phyloP scores from a whole-genome alignment of 441 rosid species.

The Aleurites moluccanus region DNA sequence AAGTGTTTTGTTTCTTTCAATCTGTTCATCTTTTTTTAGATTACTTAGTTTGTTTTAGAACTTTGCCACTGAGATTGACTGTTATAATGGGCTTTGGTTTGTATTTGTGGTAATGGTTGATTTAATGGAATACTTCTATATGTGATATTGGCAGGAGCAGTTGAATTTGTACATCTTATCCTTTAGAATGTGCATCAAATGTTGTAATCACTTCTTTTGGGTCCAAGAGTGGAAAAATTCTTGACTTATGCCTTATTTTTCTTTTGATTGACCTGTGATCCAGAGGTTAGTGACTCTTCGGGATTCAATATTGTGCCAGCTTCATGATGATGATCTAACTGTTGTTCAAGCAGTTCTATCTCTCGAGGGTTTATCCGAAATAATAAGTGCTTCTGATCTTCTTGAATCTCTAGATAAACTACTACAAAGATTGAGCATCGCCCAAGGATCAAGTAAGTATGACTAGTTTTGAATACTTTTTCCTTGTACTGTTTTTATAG shows the following conservation, averaged over 20 bases:
- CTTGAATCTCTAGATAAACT: slow-evolving; percentile 53
- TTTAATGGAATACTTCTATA: neutral
- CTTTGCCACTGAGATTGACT: neutral
- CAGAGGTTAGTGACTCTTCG: slow-evolving; percentile 72
- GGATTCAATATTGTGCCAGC: slow-evolving; percentile 73
- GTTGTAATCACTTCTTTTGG: neutral
- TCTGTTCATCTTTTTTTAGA: neutral
- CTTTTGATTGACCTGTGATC: slow-evolving; percentile 15
- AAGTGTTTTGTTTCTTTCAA: neutral
- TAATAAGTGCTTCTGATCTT: slow-evolving; percentile 55
- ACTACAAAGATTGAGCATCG: slow-evolving; percentile 54
- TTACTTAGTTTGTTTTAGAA: neutral
- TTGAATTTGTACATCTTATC: neutral
- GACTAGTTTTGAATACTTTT: slow-evolving; percentile 14
- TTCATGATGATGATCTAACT: slow-evolving; percentile 79
- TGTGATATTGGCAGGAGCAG: neutral
- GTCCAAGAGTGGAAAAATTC: neutral
- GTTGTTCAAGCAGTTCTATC: slow-evolving; percentile 80
- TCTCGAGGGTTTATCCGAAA: slow-evolving; percentile 59
- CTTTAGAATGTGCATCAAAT: slow-evolving; percentile 1
- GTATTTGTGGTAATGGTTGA: slow-evolving; percentile 2
- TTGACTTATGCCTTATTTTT: neutral
- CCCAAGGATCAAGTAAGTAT: slow-evolving; percentile 56
- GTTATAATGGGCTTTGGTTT: neutral
- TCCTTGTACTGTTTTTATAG: slow-evolving; percentile 3